Conservation (phyloP, 164 flowering plant genomes). For the Santalum album region DNA sequence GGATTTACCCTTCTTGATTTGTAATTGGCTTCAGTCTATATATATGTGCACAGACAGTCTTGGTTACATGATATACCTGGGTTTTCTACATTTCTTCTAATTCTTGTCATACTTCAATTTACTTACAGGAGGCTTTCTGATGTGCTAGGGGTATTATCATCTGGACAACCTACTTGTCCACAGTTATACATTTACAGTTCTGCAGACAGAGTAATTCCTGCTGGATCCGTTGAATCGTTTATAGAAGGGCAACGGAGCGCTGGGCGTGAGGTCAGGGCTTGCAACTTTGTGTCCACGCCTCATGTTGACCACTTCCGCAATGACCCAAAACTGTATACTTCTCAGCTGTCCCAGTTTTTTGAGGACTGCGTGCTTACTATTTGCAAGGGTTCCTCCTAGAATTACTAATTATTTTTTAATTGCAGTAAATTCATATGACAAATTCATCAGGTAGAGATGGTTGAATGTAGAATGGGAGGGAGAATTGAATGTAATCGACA, state of each 20-base stretch:
- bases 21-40: too few species aligned
- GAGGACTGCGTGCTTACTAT: constrained; percentile 62
- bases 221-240: constrained; percentile 69
- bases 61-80: not conserved
- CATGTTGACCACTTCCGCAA: constrained; percentile 96
- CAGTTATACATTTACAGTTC: constrained; percentile 86
- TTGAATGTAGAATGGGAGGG: not conserved
- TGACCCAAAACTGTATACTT: constrained; percentile 62
- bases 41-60: not conserved
- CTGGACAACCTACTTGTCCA: constrained; percentile 72
- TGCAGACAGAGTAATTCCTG: constrained; percentile 89
- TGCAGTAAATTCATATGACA: too few species aligned
- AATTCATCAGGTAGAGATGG: not conserved
- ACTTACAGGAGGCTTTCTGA: constrained; percentile 77
- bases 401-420: not conserved
- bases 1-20: too few species aligned
- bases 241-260: constrained; percentile 61
- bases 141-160: constrained; percentile 50
- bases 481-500: not conserved
- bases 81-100: not conserved
- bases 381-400: constrained; percentile 29
- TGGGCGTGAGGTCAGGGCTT: constrained; percentile 83
- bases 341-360: constrained; percentile 71
- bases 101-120: not conserved
- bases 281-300: constrained; percentile 80